Percentiles rank a stretch among this genome's conserved stretches.
phyloP scores from a whole-genome alignment of 768 basidiomycete species.

The Dentipellis sp. region DNA sequence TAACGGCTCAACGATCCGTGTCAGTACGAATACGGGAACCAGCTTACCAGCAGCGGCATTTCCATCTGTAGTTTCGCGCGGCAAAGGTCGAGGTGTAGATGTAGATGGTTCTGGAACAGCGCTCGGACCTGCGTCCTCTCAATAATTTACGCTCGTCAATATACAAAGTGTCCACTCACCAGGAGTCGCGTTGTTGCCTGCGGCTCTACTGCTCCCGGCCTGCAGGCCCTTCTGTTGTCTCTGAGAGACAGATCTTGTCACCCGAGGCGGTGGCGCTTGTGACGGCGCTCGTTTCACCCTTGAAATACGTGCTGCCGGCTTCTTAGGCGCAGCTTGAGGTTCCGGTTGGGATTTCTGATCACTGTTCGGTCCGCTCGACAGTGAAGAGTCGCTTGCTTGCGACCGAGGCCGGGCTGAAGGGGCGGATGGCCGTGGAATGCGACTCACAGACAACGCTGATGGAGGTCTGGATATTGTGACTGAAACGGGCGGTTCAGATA shows the following conservation, averaged over 20 bases:
- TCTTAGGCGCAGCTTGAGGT: not conserved
- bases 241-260: not conserved
- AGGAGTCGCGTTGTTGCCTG: not conserved
- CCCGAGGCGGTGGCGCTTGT: not conserved
- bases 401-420: not conserved
- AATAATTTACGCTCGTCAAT: not conserved
- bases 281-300: not conserved
- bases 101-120: not conserved
- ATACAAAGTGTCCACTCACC: not conserved
- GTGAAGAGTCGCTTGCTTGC: not conserved
- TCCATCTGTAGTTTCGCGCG: not conserved
- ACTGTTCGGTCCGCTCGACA: not conserved
- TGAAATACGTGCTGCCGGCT: not conserved
- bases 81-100: not conserved
- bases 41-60: not conserved
- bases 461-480: not conserved
- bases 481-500: not conserved
- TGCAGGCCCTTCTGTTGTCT: not conserved
- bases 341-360: not conserved
- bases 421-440: not conserved
- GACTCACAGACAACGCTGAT: not conserved
- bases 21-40: not conserved
- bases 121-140: not conserved
- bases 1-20: not conserved
- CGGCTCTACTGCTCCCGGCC: not conserved